These are phyloP conservation scores for Mucor sp. DNA, from an alignment of 371 early-diverging fungal species.

Conservation along the genomic window DNA sequence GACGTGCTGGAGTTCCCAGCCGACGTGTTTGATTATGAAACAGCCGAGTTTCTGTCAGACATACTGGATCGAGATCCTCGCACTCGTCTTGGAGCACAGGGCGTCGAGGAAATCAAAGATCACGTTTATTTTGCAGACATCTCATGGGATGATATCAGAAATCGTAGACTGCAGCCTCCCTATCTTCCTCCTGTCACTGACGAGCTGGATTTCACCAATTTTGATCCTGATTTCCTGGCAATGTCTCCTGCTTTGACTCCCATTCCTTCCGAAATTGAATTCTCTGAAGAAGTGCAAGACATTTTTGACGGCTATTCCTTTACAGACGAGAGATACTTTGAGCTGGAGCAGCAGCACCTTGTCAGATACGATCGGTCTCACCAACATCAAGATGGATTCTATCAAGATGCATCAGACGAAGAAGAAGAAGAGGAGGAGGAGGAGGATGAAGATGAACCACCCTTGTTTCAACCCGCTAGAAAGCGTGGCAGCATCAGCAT, in stretches of 20 bases:
- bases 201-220: constrained; percentile 65
- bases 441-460: constrained; percentile 14
- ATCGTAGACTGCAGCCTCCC: constrained; percentile 57
- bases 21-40: constrained; percentile 49
- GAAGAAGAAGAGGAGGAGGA: constrained; percentile 17
- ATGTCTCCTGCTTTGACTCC: constrained; percentile 60
- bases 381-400: constrained; percentile 17
- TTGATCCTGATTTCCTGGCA: constrained; percentile 50
- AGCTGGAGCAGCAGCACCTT: constrained; percentile 3
- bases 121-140: constrained; percentile 73
- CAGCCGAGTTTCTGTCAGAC: constrained; percentile 60
- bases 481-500: constrained; percentile 52
- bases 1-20: constrained; percentile 77
- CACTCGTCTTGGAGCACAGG: constrained; percentile 63
- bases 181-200: constrained; percentile 55
- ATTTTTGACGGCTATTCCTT: constrained; percentile 65
- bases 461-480: constrained; percentile 24
- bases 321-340: constrained; percentile 30
- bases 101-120: constrained; percentile 62
- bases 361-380: not conserved
- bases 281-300: constrained; percentile 53
- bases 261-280: constrained; percentile 40
- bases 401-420: not conserved
- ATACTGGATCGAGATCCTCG: constrained; percentile 70
- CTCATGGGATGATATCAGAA: constrained; percentile 71